phyloP scores from a whole-genome alignment of 106 monocot species.

The Gastrodia elata region DNA sequence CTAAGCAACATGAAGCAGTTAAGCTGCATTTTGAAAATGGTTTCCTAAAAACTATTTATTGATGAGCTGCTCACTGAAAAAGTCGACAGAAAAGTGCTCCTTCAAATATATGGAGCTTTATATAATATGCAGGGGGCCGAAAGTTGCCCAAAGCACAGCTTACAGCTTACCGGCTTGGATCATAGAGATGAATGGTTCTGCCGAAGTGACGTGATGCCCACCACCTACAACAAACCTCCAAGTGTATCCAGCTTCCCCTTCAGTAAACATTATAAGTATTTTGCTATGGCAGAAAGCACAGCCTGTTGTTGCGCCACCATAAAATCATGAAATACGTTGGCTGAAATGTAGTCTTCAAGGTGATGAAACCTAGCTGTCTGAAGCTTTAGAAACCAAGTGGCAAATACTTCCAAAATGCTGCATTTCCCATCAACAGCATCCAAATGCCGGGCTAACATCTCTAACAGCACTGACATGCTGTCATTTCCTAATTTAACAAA shows the following conservation, averaged over 20 bases:
- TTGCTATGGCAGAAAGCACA: neutral
- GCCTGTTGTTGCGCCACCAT: slow-evolving; percentile 4
- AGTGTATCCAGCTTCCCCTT: slow-evolving; percentile 14
- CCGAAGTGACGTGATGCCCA: slow-evolving; percentile 57
- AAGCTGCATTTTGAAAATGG: too few relatives aligned
- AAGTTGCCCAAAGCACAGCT: too few relatives aligned
- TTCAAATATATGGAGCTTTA: too few relatives aligned
- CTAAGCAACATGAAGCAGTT: too few relatives aligned
- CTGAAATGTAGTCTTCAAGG: slow-evolving; percentile 37
- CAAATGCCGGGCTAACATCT: slow-evolving; percentile 57
- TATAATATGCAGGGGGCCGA: too few relatives aligned
- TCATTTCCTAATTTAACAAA: slow-evolving; percentile 34
- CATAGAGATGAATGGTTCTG: slow-evolving; percentile 17
- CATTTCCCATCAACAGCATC: slow-evolving; percentile 44
- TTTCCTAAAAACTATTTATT: too few relatives aligned
- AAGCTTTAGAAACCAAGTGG: slow-evolving; percentile 42
- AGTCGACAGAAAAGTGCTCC: too few relatives aligned
- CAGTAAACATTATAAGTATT: slow-evolving; percentile 19
- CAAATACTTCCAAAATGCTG: slow-evolving; percentile 49
- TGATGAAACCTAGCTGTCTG: slow-evolving; percentile 10
- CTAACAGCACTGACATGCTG: slow-evolving; percentile 25
- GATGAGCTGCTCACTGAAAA: too few relatives aligned
- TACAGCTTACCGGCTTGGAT: slow-evolving; percentile 39
- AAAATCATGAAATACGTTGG: too few relatives aligned
- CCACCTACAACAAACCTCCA: slow-evolving; percentile 57